Evolutionary conservation across 2,329 filamentous ascomycete species (phyloP), one percentile per base, ranked within the genome.

Genomic region (Colletotrichum lentis): DNA sequence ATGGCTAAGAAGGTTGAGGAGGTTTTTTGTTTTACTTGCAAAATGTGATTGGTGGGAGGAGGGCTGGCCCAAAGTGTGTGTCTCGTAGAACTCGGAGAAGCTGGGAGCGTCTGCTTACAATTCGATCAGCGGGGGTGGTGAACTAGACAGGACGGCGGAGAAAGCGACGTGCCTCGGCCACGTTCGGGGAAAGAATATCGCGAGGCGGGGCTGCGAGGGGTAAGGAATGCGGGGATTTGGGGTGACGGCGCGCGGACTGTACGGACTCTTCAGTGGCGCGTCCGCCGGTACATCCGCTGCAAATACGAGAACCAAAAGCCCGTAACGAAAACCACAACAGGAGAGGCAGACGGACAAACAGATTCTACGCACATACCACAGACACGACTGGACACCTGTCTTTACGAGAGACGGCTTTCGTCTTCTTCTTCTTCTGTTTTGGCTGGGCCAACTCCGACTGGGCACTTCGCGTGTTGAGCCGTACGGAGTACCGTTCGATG

Each of bases 171-270:
- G 49, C 18, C 54, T 68, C 65, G 60, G 60, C 41, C 60, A 56
- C 37, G 53, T 64, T 35, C 61, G 66, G 66, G 66, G 37, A 49
- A 69, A 69, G 66, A 66, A 56, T 65, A 55, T 61, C 66, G 62
- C 66, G 66, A 69, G 66, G 66, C 49, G 62, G 66, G 62, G 66
- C 55, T n/a, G 62, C 62, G 65, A 65, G 62, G 62, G 61, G 61
- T 65, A 56, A 43, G 31, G 64, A 10, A 46, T 69, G 66, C 62
- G 66, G 62, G 62, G 64, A 62, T 60, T 66, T 31, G 55, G 62
- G 65, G 55, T 35, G 43, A 62, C 39, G 44, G 49, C 27, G 49
- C 27, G 20, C 12, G n/a, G 47, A 20, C 31, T 35, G n/a, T 16
- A 31, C 16, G 31, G 14, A 22, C 43, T 35, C 20, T 55, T 52